Percentiles rank a stretch among this genome's conserved stretches.
These are phyloP conservation scores for Leccinum ochraceum DNA, from an alignment of 768 basidiomycete species.

Conservation along the genomic window DNA sequence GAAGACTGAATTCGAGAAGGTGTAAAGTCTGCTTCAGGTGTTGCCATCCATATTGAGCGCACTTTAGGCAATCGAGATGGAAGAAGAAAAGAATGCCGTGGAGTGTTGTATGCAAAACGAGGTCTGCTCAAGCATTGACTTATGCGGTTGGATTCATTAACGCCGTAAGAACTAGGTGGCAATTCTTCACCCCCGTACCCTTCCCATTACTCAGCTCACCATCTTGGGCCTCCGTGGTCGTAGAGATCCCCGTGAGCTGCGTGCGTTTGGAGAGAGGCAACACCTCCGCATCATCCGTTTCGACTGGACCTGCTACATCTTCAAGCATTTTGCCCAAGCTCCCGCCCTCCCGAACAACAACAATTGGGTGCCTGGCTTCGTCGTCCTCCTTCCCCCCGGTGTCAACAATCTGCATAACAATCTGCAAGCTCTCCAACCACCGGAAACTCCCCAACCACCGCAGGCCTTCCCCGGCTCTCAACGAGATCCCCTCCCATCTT, in stretches of 20 bases:
- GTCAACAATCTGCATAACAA: conserved; percentile 2
- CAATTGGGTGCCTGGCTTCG: conserved; percentile 20
- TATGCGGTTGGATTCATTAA: no score
- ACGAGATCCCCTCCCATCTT: conserved; percentile 16
- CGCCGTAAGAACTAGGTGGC: background rate
- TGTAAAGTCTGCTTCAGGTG: no score
- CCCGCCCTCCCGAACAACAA: conserved; percentile 5
- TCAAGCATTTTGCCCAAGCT: conserved; percentile 28
- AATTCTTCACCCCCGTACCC: conserved; percentile 29
- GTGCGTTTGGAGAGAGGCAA: conserved; percentile 37
- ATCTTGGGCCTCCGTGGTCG: conserved; percentile 38
- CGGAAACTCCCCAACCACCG: background rate
- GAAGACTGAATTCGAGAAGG: no score
- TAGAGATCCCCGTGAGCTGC: conserved; percentile 25
- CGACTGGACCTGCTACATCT: conserved; percentile 44
- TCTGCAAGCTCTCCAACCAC: conserved; percentile 10
- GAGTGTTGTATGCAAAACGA: no score
- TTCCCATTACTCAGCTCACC: conserved; percentile 46
- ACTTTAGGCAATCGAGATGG: no score
- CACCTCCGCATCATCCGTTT: conserved; percentile 42
- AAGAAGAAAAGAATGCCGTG: no score
- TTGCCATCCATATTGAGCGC: no score
- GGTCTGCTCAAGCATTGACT: no score
- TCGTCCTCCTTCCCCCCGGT: conserved; percentile 10
- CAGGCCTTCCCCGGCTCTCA: conserved; percentile 11